These are phyloP conservation scores for Farysia itapuensis DNA, from an alignment of 1,284 basidiomycete species.

Conservation along the genomic window DNA sequence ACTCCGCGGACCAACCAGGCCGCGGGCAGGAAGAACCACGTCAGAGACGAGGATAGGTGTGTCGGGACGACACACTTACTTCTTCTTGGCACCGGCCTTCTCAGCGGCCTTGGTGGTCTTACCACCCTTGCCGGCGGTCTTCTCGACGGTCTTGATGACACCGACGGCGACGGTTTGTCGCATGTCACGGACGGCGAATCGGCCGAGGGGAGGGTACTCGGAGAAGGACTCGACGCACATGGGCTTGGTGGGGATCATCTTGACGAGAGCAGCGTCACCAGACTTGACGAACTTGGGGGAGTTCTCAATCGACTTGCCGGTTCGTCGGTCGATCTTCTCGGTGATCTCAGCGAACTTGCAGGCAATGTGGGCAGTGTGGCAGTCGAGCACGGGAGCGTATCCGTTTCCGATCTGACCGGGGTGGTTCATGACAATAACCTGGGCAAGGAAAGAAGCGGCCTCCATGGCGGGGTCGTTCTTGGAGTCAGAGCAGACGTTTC, in stretches of 20 bases:
- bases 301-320: conserved; percentile 87
- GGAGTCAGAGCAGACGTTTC: conserved; percentile 97
- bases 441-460: conserved; percentile 98
- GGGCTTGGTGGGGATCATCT: conserved; percentile 93
- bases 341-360: conserved; percentile 98
- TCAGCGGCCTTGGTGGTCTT: conserved; percentile 90
- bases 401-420: conserved; percentile 99
- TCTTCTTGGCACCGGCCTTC: conserved; percentile 69
- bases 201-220: conserved; percentile 98
- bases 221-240: conserved; percentile 98
- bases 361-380: conserved; percentile 99
- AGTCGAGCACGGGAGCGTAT: conserved; percentile 97
- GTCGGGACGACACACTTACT: conserved; percentile 11
- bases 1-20: conserved; percentile 1
- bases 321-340: conserved; percentile 96
- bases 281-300: conserved; percentile 81
- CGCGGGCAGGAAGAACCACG: background rate
- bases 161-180: conserved; percentile 71
- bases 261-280: conserved; percentile 81
- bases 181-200: conserved; percentile 73
- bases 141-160: conserved; percentile 75
- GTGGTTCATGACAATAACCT: conserved; percentile 99
- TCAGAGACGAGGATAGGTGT: background rate
- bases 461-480: conserved; percentile 99
- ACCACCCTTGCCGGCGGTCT: conserved; percentile 44